Base-by-base conservation (phyloP, 495 filamentous ascomycete species). In the Podospora didyma region DNA sequence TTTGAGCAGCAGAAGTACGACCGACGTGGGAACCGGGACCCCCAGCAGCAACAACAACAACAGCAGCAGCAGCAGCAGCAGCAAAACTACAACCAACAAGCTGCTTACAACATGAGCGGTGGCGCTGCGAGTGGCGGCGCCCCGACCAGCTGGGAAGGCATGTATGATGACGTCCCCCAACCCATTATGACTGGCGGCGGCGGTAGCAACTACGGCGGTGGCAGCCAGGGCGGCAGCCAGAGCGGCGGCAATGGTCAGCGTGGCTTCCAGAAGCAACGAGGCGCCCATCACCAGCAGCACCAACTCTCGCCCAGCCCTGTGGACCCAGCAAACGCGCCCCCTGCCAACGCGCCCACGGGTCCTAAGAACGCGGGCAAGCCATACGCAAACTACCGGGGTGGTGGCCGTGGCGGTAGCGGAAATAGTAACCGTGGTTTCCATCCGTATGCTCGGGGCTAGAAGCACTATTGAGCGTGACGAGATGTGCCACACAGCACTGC, bases 131-230 rank as follows among this genome's bases (percentile, higher is more conserved):
- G 60, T 52, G 70, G 57, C 42, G 64, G 59, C 53, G 71, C 69
- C 3, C 86, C 88, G 22, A 92, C 89, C 21, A 90, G 87, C 21
- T 97, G 94, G 93, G 94, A 98, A 71, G 94, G 94, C 53, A 98
- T 98, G 94, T 98, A 98, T 70, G 94, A 98, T 68, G 94, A 97
- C 68, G 91, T 96, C 1, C 95, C 95, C 21, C 91, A 92, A 64
- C 92, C 92, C 9, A 85, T 86, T 54, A 82, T 86, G 46, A 80
- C 84, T 54, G 53, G 81, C 50, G 83, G 83, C 21, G 79, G 82
- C 49, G 80, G 83, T 20, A 49, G 81, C 48, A 80, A 80, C 46
- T 75, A 80, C 46, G 79, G 80, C 58, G 73, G 79, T 24, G 75
- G 76, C 49, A 78, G 82, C 44, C 78, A 82, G 46, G 81, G 83